These are phyloP conservation scores for Podila minutissima DNA, from an alignment of 192 early-diverging fungal species.

Conservation along the genomic window DNA sequence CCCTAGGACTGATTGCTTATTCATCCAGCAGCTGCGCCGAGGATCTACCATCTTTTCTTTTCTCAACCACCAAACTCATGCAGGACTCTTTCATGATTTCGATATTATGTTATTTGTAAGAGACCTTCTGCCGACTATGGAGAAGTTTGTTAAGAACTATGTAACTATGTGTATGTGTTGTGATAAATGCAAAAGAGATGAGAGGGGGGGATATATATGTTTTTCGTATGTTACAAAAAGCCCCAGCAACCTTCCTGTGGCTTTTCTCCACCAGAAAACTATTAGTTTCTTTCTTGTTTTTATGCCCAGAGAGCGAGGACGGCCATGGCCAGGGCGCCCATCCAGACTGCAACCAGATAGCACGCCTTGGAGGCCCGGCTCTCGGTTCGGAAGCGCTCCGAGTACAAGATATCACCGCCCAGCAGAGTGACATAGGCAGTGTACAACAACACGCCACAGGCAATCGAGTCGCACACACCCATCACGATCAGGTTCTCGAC, in stretches of 20 bases:
- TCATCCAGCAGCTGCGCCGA: too few relatives aligned
- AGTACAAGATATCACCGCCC: conserved; percentile 69
- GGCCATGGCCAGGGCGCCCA: conserved; percentile 62
- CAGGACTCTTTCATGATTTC: too few relatives aligned
- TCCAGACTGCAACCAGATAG: conserved; percentile 55
- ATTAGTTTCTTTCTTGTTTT: background rate
- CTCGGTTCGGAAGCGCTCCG: conserved; percentile 46
- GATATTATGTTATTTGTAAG: too few relatives aligned
- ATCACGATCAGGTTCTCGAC: conserved; percentile 66
- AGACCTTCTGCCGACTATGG: too few relatives aligned
- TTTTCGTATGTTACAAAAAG: background rate
- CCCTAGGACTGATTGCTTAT: too few relatives aligned
- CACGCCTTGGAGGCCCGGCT: conserved; percentile 14
- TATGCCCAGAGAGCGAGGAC: conserved; percentile 66
- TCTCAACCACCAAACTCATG: too few relatives aligned
- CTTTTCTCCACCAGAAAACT: conserved; percentile 5
- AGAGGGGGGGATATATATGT: background rate
- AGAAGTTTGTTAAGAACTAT: too few relatives aligned
- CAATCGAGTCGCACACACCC: conserved; percentile 80
- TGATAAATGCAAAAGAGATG: background rate
- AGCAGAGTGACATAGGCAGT: conserved; percentile 78
- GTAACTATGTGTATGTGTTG: too few relatives aligned
- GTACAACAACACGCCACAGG: conserved; percentile 86
- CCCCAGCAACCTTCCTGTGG: background rate
- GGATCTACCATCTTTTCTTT: too few relatives aligned